Evolutionary conservation across 2,329 filamentous ascomycete genomes (phyloP).

Genomic region (Periconia sp.): DNA sequence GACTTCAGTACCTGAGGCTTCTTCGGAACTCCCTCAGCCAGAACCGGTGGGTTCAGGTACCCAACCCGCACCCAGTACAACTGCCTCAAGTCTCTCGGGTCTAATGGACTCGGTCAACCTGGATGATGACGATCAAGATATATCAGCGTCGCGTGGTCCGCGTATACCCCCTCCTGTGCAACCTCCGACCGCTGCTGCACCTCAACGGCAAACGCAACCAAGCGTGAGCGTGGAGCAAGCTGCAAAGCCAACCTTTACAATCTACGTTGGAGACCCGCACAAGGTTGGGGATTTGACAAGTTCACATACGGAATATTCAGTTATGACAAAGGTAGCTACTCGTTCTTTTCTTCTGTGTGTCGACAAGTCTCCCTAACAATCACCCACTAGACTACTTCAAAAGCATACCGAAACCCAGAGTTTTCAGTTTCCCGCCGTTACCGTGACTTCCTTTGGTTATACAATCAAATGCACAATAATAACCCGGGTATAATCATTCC

Average conservation of each 20-base stretch:
- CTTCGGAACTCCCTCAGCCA: constrained; percentile 67
- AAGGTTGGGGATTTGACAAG: constrained; percentile 97
- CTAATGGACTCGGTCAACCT: constrained; percentile 69
- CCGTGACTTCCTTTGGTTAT: constrained; percentile 96
- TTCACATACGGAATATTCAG: constrained; percentile 96
- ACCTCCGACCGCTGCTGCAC: constrained; percentile 49
- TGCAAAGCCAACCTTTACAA: constrained; percentile 86
- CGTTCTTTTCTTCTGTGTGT: background rate
- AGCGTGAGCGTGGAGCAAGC: constrained; percentile 93
- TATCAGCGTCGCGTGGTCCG: constrained; percentile 52
- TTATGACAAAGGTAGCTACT: constrained; percentile 76
- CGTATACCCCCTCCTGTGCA: constrained; percentile 67
- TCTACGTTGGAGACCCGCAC: constrained; percentile 92
- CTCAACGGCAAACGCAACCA: constrained; percentile 62
- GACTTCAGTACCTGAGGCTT: constrained; percentile 54
- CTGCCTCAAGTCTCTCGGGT: constrained; percentile 52
- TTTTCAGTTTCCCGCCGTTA: constrained; percentile 94
- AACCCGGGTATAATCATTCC: constrained; percentile 95
- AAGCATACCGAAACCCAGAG: constrained; percentile 89
- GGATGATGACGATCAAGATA: constrained; percentile 64
- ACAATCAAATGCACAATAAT: constrained; percentile 90
- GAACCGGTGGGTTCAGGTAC: constrained; percentile 57
- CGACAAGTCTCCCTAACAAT: background rate
- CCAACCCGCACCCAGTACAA: constrained; percentile 56
- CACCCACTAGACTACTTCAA: constrained; percentile 75